Evolutionary conservation across 2,329 filamentous ascomycete genomes (phyloP).

Genomic region (Thelonectria olida): DNA sequence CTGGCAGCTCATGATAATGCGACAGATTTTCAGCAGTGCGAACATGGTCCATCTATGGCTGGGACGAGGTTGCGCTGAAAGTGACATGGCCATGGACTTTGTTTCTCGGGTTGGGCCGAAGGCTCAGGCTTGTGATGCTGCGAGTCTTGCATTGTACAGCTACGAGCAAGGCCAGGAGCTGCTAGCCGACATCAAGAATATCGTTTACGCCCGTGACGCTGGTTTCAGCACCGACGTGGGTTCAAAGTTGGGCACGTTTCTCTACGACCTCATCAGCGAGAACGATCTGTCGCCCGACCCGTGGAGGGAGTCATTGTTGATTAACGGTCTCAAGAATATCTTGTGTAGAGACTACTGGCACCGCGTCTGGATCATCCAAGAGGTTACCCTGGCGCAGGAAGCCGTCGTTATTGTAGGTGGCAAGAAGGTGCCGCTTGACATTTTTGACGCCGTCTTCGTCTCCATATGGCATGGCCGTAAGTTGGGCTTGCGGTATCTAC

Average conservation of each 20-base stretch:
- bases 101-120: constrained; percentile 8
- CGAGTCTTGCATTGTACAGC: neutral
- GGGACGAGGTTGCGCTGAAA: constrained; percentile 6
- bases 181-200: neutral
- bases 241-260: neutral
- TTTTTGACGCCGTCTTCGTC: constrained; percentile 22
- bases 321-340: constrained; percentile 3
- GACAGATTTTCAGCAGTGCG: constrained; percentile 24
- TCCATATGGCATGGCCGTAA: neutral
- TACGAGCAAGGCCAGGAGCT: neutral
- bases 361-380: constrained; percentile 18
- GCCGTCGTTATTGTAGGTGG: constrained; percentile 11
- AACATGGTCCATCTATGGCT: constrained; percentile 32
- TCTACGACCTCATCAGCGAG: neutral
- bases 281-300: neutral
- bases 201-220: neutral
- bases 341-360: constrained; percentile 19
- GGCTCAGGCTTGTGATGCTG: neutral
- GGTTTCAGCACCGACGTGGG: neutral
- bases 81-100: constrained; percentile 23
- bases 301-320: neutral
- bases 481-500: neutral
- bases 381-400: constrained; percentile 7
- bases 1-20: constrained; percentile 30
- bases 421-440: constrained; percentile 7